phyloP scores from a whole-genome alignment of 2,329 filamentous ascomycete species.

The Colletotrichum truncatum region DNA sequence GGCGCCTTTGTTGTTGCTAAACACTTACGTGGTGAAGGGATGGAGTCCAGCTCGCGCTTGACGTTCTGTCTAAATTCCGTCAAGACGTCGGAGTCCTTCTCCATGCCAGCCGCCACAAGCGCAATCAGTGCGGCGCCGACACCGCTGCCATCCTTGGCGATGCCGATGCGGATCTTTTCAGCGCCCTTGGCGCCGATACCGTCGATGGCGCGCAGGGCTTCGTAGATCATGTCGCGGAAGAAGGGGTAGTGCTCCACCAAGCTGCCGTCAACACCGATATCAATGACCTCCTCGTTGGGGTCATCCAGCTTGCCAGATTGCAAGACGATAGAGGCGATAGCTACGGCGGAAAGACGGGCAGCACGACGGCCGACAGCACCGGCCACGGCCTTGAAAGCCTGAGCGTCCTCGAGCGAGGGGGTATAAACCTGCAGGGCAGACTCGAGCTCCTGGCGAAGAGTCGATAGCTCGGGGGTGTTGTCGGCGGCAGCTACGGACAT shows the following conservation, averaged over 20 bases:
- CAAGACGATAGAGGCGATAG: slow-evolving; percentile 85
- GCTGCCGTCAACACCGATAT: slow-evolving; percentile 94
- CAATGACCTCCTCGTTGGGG: slow-evolving; percentile 75
- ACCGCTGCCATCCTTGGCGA: slow-evolving; percentile 95
- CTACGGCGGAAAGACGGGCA: slow-evolving; percentile 86
- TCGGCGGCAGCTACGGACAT: slow-evolving; percentile 89
- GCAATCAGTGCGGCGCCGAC: slow-evolving; percentile 97
- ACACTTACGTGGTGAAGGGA: slow-evolving; percentile 42
- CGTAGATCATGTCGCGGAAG: slow-evolving; percentile 88
- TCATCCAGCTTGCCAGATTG: slow-evolving; percentile 77
- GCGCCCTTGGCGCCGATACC: slow-evolving; percentile 83
- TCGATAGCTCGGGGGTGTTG: slow-evolving; percentile 74
- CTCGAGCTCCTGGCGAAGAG: slow-evolving; percentile 81
- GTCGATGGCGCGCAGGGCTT: slow-evolving; percentile 79
- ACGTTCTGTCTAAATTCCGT: slow-evolving; percentile 50
- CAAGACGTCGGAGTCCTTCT: slow-evolving; percentile 58
- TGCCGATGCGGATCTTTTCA: slow-evolving; percentile 89
- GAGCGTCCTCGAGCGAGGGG: slow-evolving; percentile 83
- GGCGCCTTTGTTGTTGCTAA: neutral
- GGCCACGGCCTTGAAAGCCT: slow-evolving; percentile 85
- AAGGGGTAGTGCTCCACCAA: slow-evolving; percentile 95
- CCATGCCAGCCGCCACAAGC: slow-evolving; percentile 79
- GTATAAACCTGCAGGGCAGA: slow-evolving; percentile 79
- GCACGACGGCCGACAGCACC: slow-evolving; percentile 88
- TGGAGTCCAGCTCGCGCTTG: slow-evolving; percentile 43